These are phyloP conservation scores for Penicillium salamii DNA, from an alignment of 495 filamentous ascomycete genomes.

Conservation along the genomic window DNA sequence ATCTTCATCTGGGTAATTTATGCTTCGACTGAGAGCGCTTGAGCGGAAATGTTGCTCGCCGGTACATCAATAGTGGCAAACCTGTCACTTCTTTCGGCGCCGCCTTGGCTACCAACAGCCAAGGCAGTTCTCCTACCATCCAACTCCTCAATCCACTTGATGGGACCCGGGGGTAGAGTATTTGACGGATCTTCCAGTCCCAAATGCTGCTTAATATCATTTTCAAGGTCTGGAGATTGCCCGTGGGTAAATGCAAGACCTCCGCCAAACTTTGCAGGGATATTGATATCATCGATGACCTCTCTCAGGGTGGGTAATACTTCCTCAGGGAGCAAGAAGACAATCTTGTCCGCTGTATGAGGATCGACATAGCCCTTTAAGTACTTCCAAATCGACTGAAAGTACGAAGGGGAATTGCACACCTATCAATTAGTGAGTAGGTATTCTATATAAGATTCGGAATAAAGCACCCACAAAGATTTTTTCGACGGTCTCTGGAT, in stretches of 20 bases:
- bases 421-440: conserved; percentile 10
- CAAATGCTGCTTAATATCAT: conserved; percentile 11
- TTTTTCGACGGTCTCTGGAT: conserved; percentile 27
- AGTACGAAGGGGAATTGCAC: conserved; percentile 28
- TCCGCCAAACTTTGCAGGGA: conserved; percentile 25
- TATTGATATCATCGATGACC: conserved; percentile 21
- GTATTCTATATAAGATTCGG: not conserved
- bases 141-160: conserved; percentile 20
- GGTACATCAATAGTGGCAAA: not conserved
- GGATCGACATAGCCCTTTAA: conserved; percentile 27
- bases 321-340: conserved; percentile 12
- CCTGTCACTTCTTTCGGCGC: not conserved
- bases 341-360: conserved; percentile 27
- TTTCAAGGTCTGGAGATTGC: conserved; percentile 22
- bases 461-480: conserved; percentile 22
- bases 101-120: conserved; percentile 17
- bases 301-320: conserved; percentile 15
- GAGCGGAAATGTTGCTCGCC: too few species aligned
- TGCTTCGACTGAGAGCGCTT: too few species aligned
- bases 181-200: conserved; percentile 1
- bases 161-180: conserved; percentile 21
- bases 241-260: conserved; percentile 19
- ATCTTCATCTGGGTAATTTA: too few species aligned
- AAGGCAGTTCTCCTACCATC: conserved; percentile 12
- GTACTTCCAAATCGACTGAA: conserved; percentile 24